A percentile compares a stretch with the other conserved stretches of the same genome.
These are phyloP conservation scores for Limonium bicolor DNA, from an alignment of 148 eudicot genomes.

Conservation along the genomic window DNA sequence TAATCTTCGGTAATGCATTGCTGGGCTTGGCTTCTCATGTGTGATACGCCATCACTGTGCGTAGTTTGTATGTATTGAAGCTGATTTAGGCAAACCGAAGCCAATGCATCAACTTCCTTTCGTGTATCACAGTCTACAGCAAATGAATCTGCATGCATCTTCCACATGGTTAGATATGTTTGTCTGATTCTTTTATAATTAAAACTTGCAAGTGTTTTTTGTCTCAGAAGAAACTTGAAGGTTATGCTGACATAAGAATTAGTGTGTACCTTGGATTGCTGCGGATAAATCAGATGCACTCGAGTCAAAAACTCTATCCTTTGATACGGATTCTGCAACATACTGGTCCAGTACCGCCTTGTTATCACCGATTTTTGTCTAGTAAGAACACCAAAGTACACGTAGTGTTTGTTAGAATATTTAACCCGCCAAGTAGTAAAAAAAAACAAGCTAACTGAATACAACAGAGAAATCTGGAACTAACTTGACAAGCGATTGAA, in stretches of 20 bases:
- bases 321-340: conserved; percentile 20
- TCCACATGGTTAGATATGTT: no score
- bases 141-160: conserved; percentile 57
- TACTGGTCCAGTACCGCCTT: conserved; percentile 16
- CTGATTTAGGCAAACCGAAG: conserved; percentile 29
- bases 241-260: not conserved
- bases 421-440: not conserved
- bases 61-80: conserved; percentile 20
- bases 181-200: no score
- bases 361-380: conserved; percentile 23
- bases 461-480: conserved; percentile 1
- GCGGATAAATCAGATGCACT: conserved; percentile 15
- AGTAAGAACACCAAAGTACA: no score
- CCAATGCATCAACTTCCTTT: conserved; percentile 28
- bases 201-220: no score
- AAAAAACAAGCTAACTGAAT: not conserved
- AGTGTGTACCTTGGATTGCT: conserved; percentile 31
- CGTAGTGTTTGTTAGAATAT: conserved; percentile 6
- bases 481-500: conserved; percentile 26
- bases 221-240: not conserved
- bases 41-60: conserved; percentile 28
- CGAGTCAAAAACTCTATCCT: conserved; percentile 26
- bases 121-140: conserved; percentile 35
- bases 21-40: conserved; percentile 31
- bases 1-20: conserved; percentile 46